Percentiles rank a stretch among this genome's conserved stretches.
These are phyloP conservation scores for Creolimax fragrantissima DNA, from an alignment of 78 protist species.

Conservation along the genomic window DNA sequence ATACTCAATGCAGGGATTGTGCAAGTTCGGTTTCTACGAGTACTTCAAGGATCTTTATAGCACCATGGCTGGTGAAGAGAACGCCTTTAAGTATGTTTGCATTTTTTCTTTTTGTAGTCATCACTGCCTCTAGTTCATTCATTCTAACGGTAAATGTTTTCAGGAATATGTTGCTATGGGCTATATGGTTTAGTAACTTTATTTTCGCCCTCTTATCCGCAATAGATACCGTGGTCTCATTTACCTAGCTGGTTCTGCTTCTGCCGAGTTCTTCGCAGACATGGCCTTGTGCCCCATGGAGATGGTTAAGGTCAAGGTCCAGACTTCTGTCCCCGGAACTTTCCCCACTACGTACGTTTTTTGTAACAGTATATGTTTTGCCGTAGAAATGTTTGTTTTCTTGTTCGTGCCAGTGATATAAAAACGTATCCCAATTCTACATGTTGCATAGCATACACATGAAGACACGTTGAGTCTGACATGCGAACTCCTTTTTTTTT, in stretches of 20 bases:
- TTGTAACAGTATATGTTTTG: too few relatives aligned
- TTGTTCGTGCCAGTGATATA: too few relatives aligned
- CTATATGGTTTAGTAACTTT: too few relatives aligned
- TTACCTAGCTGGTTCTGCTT: constrained; percentile 57
- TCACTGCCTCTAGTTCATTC: neutral
- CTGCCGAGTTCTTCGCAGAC: constrained; percentile 73
- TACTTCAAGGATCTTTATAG: constrained; percentile 58
- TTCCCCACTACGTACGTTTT: constrained; percentile 31
- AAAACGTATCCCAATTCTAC: too few relatives aligned
- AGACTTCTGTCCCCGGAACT: constrained; percentile 23
- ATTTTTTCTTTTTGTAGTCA: neutral
- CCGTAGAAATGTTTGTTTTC: too few relatives aligned
- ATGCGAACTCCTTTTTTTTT: neutral
- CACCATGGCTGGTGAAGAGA: constrained; percentile 48
- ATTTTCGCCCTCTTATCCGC: too few relatives aligned
- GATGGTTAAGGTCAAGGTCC: constrained; percentile 31
- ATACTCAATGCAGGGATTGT: constrained; percentile 69
- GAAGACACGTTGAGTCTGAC: neutral
- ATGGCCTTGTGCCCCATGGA: constrained; percentile 73
- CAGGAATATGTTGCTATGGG: too few relatives aligned
- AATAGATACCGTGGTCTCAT: constrained; percentile 33
- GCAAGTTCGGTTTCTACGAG: constrained; percentile 79
- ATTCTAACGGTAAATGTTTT: too few relatives aligned
- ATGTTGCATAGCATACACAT: neutral
- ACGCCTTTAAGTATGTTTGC: constrained; percentile 39